Evolutionary conservation across 768 basidiomycete genomes (phyloP), one percentile per base, ranked within the genome.

Genomic region (Termitomyces sp.): DNA sequence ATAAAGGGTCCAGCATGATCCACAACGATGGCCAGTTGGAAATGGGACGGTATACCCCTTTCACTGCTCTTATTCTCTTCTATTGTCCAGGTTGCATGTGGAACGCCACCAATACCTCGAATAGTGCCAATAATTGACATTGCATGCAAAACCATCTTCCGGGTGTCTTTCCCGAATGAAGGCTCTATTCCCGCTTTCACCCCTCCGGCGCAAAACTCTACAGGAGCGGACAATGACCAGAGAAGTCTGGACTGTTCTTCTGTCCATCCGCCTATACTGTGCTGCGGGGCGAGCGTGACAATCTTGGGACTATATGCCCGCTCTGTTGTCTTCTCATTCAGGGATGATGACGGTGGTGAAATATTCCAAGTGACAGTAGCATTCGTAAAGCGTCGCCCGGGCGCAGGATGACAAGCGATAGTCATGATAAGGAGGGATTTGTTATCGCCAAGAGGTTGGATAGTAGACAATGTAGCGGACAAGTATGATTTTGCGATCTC

Each of bases 241-340:
- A 66, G 48, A 14, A 69, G 60, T 37, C 50, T 65, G 2, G 69
- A 63, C 59, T 68, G 67, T 52, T 69, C 69, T 56, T 68, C 65
- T 17, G 69, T 67, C 69, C 69, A 68, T 31, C 67, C 69, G 17
- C 69, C 69, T 42, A 65, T 61, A 43, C 65, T 66, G 47, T 69
- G 66, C 46, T 64, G 64, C 2, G 69, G 69, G 11, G 69, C 67
- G 20, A 68, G 59, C 0, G 60, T 40, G 34, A 66, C 17, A 6
- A 68, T 51, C 59, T 63, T 68, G 12, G 66, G 62, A 31, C 17
- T 34, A 40, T 31, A 31, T 10, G 38, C 12, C 29, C 47, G 14
- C 17, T 29, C 17, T 11, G 50, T 6, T n/a, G 34, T 25, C 38
- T 15, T 29, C 14, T 29, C 15, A 17, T 60, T 38, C 6, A 47